Conservation (phyloP, 2,329 filamentous ascomycete species). For the Fusarium sulawesiense region DNA sequence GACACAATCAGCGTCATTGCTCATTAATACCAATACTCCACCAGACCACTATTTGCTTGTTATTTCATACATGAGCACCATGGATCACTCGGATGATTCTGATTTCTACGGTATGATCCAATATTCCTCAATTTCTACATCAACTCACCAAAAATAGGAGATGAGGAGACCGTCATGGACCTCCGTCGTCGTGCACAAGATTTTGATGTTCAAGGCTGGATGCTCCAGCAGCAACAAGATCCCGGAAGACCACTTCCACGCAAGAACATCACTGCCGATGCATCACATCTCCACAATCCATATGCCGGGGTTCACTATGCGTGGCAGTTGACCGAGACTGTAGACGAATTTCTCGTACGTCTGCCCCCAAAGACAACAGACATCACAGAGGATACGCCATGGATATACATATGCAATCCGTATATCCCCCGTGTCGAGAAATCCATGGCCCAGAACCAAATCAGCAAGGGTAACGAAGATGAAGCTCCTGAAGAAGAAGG, state of each 20-base stretch:
- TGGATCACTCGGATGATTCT: slow-evolving; percentile 61
- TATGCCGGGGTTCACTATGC: slow-evolving; percentile 66
- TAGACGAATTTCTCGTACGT: slow-evolving; percentile 73
- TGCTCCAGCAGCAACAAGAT: slow-evolving; percentile 40
- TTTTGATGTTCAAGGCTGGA: slow-evolving; percentile 64
- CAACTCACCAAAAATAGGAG: slow-evolving; percentile 59
- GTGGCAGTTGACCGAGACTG: slow-evolving; percentile 72
- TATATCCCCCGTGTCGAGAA: slow-evolving; percentile 56
- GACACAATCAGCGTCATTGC: slow-evolving; percentile 2
- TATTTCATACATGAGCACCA: slow-evolving; percentile 30
- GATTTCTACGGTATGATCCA: slow-evolving; percentile 64
- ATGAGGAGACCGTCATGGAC: slow-evolving; percentile 59
- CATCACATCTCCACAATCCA: slow-evolving; percentile 64
- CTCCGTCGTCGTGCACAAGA: slow-evolving; percentile 62
- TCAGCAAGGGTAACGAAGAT: slow-evolving; percentile 59
- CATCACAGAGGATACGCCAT: slow-evolving; percentile 60
- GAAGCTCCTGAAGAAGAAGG: slow-evolving; percentile 61
- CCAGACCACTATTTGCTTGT: background rate
- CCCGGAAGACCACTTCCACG: slow-evolving; percentile 46
- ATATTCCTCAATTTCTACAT: background rate
- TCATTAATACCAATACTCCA: background rate
- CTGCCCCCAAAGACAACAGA: slow-evolving; percentile 74
- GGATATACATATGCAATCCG: slow-evolving; percentile 81
- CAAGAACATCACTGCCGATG: slow-evolving; percentile 29
- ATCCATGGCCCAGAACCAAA: slow-evolving; percentile 50